These are phyloP conservation scores for Debaryomycetaceae sp. DNA, from an alignment of 1,139 yeast species.

Conservation along the genomic window DNA sequence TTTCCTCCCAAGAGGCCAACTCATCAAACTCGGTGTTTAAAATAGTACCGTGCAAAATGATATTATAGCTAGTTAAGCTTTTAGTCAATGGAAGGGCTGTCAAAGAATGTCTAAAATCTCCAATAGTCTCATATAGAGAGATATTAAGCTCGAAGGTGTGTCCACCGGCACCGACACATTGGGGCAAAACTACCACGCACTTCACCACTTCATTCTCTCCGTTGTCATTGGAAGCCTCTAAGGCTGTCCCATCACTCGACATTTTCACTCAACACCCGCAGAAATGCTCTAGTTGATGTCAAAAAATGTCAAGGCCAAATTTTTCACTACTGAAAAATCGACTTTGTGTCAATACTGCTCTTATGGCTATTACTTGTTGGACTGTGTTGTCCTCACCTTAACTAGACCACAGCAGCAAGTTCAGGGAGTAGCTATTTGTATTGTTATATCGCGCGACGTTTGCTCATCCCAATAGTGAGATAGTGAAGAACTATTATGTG, in stretches of 20 bases:
- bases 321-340: constrained; percentile 1
- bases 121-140: constrained; percentile 42
- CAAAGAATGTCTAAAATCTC: constrained; percentile 59
- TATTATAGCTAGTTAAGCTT: constrained; percentile 59
- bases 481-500: too few species aligned
- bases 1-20: constrained; percentile 27
- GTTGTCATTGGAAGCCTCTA: constrained; percentile 8
- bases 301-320: not conserved
- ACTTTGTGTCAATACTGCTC: constrained; percentile 1
- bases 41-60: constrained; percentile 35
- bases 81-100: constrained; percentile 51
- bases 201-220: constrained; percentile 19
- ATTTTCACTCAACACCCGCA: constrained; percentile 2
- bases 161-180: constrained; percentile 18
- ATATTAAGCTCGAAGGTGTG: constrained; percentile 32
- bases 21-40: constrained; percentile 34
- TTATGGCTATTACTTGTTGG: not conserved
- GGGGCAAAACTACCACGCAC: constrained; percentile 32
- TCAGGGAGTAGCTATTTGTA: too few species aligned
- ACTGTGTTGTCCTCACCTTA: too few species aligned
- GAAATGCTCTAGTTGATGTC: not conserved
- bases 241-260: constrained; percentile 10
- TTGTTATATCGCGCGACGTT: too few species aligned
- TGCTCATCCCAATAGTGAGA: too few species aligned
- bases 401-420: too few species aligned